phyloP scores from a whole-genome alignment of 495 filamentous ascomycete species.

The Hypoxylon crocopeplum region DNA sequence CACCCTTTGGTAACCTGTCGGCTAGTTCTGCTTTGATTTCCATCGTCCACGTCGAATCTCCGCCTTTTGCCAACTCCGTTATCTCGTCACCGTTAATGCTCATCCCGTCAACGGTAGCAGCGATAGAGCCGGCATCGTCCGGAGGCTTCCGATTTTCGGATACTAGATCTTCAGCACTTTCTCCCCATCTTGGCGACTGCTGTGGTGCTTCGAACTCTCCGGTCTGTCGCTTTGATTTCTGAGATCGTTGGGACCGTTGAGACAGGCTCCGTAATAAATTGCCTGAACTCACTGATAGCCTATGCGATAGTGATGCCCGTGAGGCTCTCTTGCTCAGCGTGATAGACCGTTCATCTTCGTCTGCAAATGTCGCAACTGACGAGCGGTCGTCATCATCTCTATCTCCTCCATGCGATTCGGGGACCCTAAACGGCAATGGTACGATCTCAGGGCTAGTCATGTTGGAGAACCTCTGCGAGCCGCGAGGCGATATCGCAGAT shows the following conservation, averaged over 20 bases:
- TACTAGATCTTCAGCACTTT: conserved; percentile 54
- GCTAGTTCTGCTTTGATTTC: conserved; percentile 39
- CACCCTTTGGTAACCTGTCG: conserved; percentile 11
- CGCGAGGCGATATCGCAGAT: conserved; percentile 19
- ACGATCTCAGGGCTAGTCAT: conserved; percentile 51
- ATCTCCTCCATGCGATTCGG: conserved; percentile 42
- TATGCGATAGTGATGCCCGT: conserved; percentile 45
- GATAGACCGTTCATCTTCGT: conserved; percentile 48
- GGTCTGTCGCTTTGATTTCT: conserved; percentile 18
- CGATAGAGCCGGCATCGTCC: conserved; percentile 56
- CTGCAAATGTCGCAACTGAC: conserved; percentile 68
- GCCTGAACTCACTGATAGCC: conserved; percentile 55
- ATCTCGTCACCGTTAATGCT: conserved; percentile 47
- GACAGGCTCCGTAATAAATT: conserved; percentile 56
- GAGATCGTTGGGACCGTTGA: conserved; percentile 37
- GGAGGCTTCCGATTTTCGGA: conserved; percentile 38
- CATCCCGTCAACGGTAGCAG: conserved; percentile 60
- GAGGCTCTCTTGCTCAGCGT: conserved; percentile 36
- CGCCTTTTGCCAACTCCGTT: conserved; percentile 7
- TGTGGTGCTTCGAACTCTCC: conserved; percentile 35
- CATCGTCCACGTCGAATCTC: conserved; percentile 12
- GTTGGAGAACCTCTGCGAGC: conserved; percentile 18
- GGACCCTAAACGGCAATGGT: conserved; percentile 68
- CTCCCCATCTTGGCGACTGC: conserved; percentile 40
- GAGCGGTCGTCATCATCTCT: conserved; percentile 59